These are phyloP conservation scores for Dothidotthia symphoricarpi DNA, from an alignment of 2,329 filamentous ascomycete species.

Conservation along the genomic window DNA sequence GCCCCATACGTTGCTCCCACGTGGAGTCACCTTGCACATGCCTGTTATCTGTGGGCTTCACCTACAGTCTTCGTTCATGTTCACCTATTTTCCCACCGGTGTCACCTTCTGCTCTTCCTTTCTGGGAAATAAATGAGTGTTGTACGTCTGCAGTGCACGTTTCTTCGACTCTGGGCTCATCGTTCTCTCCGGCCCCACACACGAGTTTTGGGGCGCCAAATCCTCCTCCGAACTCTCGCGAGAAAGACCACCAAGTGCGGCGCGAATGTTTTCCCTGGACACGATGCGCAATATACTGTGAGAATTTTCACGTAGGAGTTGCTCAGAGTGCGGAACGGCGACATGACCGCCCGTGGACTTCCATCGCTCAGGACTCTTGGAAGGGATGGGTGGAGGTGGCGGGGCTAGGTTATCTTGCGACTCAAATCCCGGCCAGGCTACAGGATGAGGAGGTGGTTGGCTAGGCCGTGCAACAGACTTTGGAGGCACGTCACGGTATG, in stretches of 20 bases:
- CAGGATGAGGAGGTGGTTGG: constrained; percentile 1
- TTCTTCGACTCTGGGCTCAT: not conserved
- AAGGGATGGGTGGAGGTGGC: constrained; percentile 18
- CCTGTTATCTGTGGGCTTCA: no score
- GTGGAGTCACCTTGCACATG: no score
- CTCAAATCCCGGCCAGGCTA: constrained; percentile 11
- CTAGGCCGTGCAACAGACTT: constrained; percentile 8
- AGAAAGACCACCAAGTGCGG: constrained; percentile 20
- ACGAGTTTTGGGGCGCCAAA: constrained; percentile 4
- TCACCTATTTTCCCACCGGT: constrained; percentile 6
- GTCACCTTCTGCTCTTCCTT: constrained; percentile 15
- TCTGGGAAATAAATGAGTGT: constrained; percentile 33
- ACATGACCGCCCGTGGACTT: not conserved
- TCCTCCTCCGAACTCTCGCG: constrained; percentile 21
- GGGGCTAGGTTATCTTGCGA: constrained; percentile 4
- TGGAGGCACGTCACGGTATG: not conserved
- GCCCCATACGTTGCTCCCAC: no score
- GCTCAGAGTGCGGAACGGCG: constrained; percentile 2
- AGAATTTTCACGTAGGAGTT: constrained; percentile 1
- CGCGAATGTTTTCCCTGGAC: constrained; percentile 37
- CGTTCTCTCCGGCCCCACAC: constrained; percentile 1
- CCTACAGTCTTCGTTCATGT: no score
- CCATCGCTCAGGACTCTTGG: constrained; percentile 19
- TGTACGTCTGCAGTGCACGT: constrained; percentile 21
- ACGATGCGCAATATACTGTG: constrained; percentile 25